A percentile compares a stretch with the other conserved stretches of the same genome.
Conservation (phyloP, 768 basidiomycete genomes). For the Lactifluus pinguis region DNA sequence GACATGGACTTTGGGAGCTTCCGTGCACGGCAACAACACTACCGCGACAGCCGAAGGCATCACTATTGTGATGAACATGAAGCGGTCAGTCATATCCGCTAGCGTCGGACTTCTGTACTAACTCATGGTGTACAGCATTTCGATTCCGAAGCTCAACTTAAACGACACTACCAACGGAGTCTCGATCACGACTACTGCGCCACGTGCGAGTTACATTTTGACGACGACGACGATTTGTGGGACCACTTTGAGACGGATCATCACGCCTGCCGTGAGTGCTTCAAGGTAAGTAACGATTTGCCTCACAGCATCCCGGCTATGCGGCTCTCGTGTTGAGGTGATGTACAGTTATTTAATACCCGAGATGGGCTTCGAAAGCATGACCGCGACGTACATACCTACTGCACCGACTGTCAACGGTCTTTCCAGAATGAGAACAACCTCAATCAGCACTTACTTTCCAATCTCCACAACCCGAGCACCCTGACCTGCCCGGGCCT, state of each 20-base stretch:
- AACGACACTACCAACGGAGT: not conserved
- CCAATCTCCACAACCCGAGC: constrained; percentile 39
- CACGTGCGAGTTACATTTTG: no score
- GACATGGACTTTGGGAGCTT: constrained; percentile 32
- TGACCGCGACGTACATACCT: constrained; percentile 23
- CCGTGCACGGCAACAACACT: not conserved
- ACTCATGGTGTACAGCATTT: not conserved
- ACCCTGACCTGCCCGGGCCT: constrained; percentile 30
- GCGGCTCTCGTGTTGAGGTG: not conserved
- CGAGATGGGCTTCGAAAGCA: constrained; percentile 9
- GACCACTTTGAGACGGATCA: no score
- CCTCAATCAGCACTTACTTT: constrained; percentile 42
- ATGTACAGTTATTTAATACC: not conserved
- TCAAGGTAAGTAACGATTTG: no score
- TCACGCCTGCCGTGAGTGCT: no score
- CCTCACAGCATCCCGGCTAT: not conserved
- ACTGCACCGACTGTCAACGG: constrained; percentile 38
- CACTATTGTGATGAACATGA: not conserved
- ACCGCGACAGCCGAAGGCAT: not conserved
- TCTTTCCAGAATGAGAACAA: constrained; percentile 35
- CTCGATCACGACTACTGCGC: not conserved
- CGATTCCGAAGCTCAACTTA: not conserved
- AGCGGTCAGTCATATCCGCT: constrained; percentile 16
- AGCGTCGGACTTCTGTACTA: not conserved
- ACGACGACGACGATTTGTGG: no score